These are phyloP conservation scores for Ganoderma meredithae DNA, from an alignment of 1,284 basidiomycete genomes.

Conservation along the genomic window DNA sequence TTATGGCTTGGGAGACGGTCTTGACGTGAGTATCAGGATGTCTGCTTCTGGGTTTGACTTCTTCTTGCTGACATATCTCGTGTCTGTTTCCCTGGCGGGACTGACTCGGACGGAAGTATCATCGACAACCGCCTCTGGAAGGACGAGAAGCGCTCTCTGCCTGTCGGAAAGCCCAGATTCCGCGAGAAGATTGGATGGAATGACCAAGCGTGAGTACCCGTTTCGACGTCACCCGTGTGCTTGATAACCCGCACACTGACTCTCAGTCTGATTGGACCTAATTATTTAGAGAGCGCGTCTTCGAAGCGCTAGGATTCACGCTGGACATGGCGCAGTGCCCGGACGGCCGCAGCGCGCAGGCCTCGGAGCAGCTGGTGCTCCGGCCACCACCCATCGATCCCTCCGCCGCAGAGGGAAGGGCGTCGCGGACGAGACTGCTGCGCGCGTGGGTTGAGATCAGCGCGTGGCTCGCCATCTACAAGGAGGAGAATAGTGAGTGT, in stretches of 20 bases:
- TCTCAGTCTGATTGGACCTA: too few species aligned
- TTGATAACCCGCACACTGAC: too few species aligned
- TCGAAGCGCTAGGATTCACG: conserved; percentile 65
- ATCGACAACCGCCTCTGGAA: conserved; percentile 79
- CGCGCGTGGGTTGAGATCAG: conserved; percentile 80
- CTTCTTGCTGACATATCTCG: background rate
- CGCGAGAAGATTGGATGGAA: conserved; percentile 74
- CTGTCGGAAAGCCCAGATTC: conserved; percentile 62
- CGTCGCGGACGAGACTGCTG: conserved; percentile 66
- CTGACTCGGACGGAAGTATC: conserved; percentile 46
- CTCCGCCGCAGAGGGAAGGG: conserved; percentile 51
- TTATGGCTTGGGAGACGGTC: conserved; percentile 69
- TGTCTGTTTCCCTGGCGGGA: too few species aligned
- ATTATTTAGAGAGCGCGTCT: conserved; percentile 54
- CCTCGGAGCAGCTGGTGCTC: conserved; percentile 46
- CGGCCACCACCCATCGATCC: conserved; percentile 63
- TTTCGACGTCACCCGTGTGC: too few species aligned
- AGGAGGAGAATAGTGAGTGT: conserved; percentile 43
- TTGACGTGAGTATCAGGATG: conserved; percentile 55
- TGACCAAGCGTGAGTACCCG: conserved; percentile 55
- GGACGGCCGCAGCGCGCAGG: conserved; percentile 28
- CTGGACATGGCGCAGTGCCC: conserved; percentile 36
- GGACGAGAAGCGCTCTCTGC: conserved; percentile 65
- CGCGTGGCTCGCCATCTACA: conserved; percentile 69
- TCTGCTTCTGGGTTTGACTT: background rate